Conservation (phyloP, 1,284 basidiomycete genomes). For the Takashimella tepidaria region DNA sequence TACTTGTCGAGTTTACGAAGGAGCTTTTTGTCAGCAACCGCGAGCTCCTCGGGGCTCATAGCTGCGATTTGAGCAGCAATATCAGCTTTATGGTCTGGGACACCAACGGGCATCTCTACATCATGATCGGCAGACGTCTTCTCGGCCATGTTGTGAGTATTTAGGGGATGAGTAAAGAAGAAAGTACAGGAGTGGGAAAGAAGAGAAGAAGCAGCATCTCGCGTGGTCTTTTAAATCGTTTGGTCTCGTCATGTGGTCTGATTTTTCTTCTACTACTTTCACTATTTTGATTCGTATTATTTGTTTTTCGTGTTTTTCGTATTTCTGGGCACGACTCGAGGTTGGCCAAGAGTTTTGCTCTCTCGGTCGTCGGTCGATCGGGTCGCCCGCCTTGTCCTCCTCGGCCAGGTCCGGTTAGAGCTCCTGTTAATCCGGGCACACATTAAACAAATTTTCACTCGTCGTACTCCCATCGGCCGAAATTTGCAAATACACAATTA, state of each 20-base stretch:
- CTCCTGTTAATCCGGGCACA: too few species aligned
- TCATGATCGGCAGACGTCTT: background rate
- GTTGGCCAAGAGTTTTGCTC: too few species aligned
- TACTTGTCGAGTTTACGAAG: slow-evolving; percentile 44
- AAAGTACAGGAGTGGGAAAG: background rate
- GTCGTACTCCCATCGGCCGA: background rate
- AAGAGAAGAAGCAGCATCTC: background rate
- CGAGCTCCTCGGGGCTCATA: slow-evolving; percentile 36
- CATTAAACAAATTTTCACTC: too few species aligned
- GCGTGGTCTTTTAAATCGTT: background rate
- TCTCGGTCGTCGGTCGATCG: too few species aligned
- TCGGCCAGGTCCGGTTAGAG: too few species aligned
- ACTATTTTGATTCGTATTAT: background rate
- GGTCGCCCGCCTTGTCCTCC: too few species aligned
- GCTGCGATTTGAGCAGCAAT: slow-evolving; percentile 19
- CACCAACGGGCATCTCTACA: background rate
- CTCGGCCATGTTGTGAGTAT: background rate
- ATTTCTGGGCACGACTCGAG: too few species aligned
- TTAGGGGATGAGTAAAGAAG: background rate
- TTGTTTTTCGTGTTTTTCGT: too few species aligned
- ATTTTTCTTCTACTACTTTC: background rate
- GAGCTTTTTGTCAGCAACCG: slow-evolving; percentile 35
- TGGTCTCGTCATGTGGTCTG: background rate
- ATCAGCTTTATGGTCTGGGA: background rate
- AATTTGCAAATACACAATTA: background rate